Evolutionary conservation across 2,329 filamentous ascomycete species (phyloP).

Genomic region (Pseudopyricularia javanii): DNA sequence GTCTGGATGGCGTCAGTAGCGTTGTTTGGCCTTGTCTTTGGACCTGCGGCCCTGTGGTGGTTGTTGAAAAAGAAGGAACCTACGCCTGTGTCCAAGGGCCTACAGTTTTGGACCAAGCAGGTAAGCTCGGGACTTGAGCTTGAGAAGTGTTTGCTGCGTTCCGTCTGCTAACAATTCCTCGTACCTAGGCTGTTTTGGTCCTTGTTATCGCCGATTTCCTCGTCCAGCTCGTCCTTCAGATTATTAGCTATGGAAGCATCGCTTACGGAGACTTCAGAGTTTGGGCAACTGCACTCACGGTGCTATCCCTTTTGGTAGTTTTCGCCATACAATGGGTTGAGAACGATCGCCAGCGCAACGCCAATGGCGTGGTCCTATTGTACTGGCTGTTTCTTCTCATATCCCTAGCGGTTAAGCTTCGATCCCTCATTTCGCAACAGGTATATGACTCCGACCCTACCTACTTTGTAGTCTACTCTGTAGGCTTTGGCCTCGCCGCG

Average conservation of each 20-base stretch:
- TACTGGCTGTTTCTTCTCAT: constrained; percentile 86
- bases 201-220: constrained; percentile 56
- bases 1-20: constrained; percentile 73
- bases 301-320: constrained; percentile 61
- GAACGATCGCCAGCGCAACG: constrained; percentile 68
- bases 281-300: constrained; percentile 63
- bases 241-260: constrained; percentile 49
- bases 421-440: constrained; percentile 71
- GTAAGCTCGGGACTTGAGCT: constrained; percentile 33
- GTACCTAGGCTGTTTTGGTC: constrained; percentile 41
- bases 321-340: constrained; percentile 78
- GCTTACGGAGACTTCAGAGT: constrained; percentile 79
- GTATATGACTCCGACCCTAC: constrained; percentile 52
- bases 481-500: constrained; percentile 57
- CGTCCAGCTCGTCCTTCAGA: constrained; percentile 65
- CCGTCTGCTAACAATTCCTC: background rate
- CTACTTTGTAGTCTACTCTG: constrained; percentile 67
- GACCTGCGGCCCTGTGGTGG: constrained; percentile 68
- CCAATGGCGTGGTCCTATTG: constrained; percentile 79
- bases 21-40: constrained; percentile 65
- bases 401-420: constrained; percentile 68
- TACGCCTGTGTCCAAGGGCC: constrained; percentile 62
- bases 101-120: constrained; percentile 89
- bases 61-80: constrained; percentile 58
- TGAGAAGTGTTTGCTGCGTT: background rate